Percentiles rank a stretch among this genome's conserved stretches.
Evolutionary conservation across 192 early-diverging fungal genomes (phyloP).

Genomic region (Phycomyces blakesleeanus): DNA sequence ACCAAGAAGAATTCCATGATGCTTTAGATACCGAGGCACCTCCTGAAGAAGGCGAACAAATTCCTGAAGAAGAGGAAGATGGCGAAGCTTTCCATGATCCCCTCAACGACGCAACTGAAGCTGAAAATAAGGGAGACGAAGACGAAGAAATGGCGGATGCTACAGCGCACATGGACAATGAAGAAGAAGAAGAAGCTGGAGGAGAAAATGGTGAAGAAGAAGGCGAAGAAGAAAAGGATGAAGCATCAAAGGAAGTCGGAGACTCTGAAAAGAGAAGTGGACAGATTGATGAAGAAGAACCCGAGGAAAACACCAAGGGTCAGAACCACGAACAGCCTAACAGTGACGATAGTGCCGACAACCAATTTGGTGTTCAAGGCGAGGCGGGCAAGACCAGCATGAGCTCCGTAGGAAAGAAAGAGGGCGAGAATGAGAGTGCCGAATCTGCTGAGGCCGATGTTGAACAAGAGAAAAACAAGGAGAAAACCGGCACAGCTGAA

Average conservation of each 20-base stretch:
- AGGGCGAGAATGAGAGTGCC: constrained; percentile 39
- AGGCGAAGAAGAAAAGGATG: constrained; percentile 42
- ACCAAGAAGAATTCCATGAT: constrained; percentile 47
- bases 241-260: constrained; percentile 36
- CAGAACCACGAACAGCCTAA: constrained; percentile 39
- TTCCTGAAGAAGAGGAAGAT: constrained; percentile 39
- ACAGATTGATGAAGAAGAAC: constrained; percentile 42
- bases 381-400: constrained; percentile 49
- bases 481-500: constrained; percentile 28
- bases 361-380: constrained; percentile 69
- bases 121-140: constrained; percentile 36
- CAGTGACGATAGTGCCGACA: constrained; percentile 46
- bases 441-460: constrained; percentile 19
- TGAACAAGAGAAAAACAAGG: constrained; percentile 20
- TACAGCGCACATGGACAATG: constrained; percentile 30
- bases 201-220: constrained; percentile 37
- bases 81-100: constrained; percentile 37
- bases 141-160: constrained; percentile 43
- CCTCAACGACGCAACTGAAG: constrained; percentile 39
- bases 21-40: constrained; percentile 50
- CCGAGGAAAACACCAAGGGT: constrained; percentile 33
- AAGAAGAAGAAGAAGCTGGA: constrained; percentile 45
- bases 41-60: constrained; percentile 35
- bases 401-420: constrained; percentile 36
- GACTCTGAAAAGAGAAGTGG: constrained; percentile 39